Conservation (phyloP, 768 basidiomycete genomes). For the Boletus reticulatus region DNA sequence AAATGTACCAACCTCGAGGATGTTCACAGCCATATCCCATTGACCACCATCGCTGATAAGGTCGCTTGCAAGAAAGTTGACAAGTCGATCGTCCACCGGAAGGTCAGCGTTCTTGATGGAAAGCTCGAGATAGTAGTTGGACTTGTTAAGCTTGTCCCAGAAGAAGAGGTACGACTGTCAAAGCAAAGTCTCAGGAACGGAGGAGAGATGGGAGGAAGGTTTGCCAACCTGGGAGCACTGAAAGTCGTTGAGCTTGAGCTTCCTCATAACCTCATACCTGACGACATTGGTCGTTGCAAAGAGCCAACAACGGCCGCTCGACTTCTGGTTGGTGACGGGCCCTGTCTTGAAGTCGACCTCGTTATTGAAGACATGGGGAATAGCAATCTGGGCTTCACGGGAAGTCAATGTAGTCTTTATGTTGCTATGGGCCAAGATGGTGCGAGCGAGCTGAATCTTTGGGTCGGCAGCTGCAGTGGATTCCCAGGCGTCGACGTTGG, state of each 20-base stretch:
- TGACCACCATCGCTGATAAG: slow-evolving; percentile 92
- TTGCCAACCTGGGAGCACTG: slow-evolving; percentile 78
- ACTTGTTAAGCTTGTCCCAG: slow-evolving; percentile 94
- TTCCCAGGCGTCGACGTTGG: slow-evolving; percentile 71
- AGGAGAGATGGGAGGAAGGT: neutral
- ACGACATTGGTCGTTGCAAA: slow-evolving; percentile 91
- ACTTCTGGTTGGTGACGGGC: slow-evolving; percentile 85
- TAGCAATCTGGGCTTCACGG: slow-evolving; percentile 58
- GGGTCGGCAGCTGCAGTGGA: slow-evolving; percentile 47
- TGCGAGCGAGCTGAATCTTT: slow-evolving; percentile 72
- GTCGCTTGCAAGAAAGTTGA: slow-evolving; percentile 69
- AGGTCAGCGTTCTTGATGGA: slow-evolving; percentile 78
- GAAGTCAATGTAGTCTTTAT: slow-evolving; percentile 61
- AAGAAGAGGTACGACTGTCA: slow-evolving; percentile 85
- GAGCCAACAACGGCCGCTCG: slow-evolving; percentile 91
- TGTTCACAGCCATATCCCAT: slow-evolving; percentile 87
- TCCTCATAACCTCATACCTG: slow-evolving; percentile 82
- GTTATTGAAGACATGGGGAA: slow-evolving; percentile 81
- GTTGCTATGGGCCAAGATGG: slow-evolving; percentile 68
- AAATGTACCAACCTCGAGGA: slow-evolving; percentile 49
- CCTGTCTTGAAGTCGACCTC: slow-evolving; percentile 76
- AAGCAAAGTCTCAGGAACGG: slow-evolving; percentile 5
- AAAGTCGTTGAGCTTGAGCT: slow-evolving; percentile 83
- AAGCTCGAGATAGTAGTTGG: slow-evolving; percentile 86
- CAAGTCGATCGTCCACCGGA: slow-evolving; percentile 80